These are phyloP conservation scores for Raphidocelis subcapitata DNA, from an alignment of 139 green algal genomes.

Conservation along the genomic window DNA sequence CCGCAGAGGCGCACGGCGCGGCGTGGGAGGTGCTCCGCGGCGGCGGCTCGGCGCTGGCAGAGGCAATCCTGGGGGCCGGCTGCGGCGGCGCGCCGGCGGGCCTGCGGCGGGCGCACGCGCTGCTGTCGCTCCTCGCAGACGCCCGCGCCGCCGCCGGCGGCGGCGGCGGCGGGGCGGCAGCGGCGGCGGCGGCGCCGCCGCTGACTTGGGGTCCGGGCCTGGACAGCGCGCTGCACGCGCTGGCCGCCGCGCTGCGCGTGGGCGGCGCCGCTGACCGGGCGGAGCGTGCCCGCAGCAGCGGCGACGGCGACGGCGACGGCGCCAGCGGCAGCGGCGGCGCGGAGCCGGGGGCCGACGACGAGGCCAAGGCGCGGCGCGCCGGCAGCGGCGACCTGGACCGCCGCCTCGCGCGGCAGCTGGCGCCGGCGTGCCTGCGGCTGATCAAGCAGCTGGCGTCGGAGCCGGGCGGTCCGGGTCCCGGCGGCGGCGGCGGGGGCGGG, in stretches of 20 bases:
- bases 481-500: no score
- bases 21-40: constrained; percentile 35
- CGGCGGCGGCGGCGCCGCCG: constrained; percentile 8
- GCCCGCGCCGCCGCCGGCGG: neutral
- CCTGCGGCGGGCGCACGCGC: neutral
- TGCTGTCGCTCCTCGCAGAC: neutral
- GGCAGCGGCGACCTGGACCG: constrained; percentile 14
- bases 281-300: neutral
- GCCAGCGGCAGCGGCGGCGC: neutral
- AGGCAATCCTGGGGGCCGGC: neutral
- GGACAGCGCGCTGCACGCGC: no score
- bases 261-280: neutral
- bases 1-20: constrained; percentile 35
- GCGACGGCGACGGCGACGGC: neutral
- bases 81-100: neutral
- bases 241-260: neutral
- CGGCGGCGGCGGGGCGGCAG: neutral
- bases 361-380: constrained; percentile 5
- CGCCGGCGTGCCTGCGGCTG: constrained; percentile 23
- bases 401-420: constrained; percentile 23
- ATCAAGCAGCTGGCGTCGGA: constrained; percentile 27
- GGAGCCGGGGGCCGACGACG: constrained; percentile 6
- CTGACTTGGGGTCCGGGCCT: no score
- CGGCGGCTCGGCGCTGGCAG: neutral
- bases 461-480: neutral